A percentile compares a stretch with the other conserved stretches of the same genome.
Evolutionary conservation across 2,329 filamentous ascomycete species (phyloP).

Genomic region (Alternaria infectoria): DNA sequence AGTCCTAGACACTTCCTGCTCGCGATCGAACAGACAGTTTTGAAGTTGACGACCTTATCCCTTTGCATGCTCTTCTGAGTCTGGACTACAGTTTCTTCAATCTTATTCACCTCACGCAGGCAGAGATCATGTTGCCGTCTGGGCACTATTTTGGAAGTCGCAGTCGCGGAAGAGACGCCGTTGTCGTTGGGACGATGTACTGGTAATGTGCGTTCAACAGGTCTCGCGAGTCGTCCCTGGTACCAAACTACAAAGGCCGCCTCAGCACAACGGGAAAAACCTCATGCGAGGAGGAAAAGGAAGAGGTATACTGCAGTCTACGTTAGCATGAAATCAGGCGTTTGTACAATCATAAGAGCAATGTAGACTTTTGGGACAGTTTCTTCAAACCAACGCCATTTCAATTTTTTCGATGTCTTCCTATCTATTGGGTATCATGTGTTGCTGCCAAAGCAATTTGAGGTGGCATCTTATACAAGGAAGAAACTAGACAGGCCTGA

Average conservation of each 20-base stretch:
- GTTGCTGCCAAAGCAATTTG: constrained; percentile 2
- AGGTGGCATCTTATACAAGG: background rate
- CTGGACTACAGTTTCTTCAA: background rate
- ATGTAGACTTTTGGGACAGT: background rate
- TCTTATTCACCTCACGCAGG: background rate
- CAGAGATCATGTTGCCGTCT: background rate
- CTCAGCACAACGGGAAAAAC: background rate
- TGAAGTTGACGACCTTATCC: background rate
- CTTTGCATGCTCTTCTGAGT: background rate
- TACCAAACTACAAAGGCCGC: background rate
- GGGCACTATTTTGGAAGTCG: background rate
- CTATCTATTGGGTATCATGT: constrained; percentile 17
- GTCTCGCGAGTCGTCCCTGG: background rate
- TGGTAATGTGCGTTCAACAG: background rate
- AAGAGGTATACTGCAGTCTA: background rate
- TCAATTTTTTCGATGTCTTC: constrained; percentile 4
- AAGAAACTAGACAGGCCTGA: background rate
- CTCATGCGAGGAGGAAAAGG: background rate
- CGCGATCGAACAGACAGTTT: background rate
- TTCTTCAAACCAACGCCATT: background rate
- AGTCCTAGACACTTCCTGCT: background rate
- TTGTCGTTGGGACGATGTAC: background rate
- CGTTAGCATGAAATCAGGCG: background rate
- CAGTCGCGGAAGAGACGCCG: background rate
- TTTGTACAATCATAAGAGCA: background rate